phyloP scores from a whole-genome alignment of 202 grass and related monocot species.

The Eragrostis tef region DNA sequence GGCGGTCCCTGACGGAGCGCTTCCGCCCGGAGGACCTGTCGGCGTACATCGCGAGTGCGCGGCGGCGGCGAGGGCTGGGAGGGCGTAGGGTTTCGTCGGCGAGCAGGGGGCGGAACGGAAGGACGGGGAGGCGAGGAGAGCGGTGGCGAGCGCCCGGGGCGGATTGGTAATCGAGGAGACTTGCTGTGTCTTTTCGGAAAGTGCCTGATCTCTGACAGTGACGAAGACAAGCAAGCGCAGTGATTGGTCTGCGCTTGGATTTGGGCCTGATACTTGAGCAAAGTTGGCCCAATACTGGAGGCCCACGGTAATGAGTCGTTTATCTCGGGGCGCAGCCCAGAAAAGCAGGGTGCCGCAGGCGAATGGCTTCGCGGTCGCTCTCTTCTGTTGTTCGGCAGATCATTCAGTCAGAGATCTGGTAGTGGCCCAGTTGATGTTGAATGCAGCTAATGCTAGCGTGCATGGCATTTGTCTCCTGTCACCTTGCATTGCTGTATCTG shows the following conservation, averaged over 20 bases:
- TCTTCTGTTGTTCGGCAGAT: too few species aligned
- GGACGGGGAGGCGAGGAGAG: neutral
- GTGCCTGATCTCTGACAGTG: neutral
- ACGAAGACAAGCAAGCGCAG: neutral
- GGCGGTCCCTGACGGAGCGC: slow-evolving; percentile 68
- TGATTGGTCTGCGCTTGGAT: too few species aligned
- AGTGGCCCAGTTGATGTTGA: too few species aligned
- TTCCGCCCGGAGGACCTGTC: slow-evolving; percentile 54
- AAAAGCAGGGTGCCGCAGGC: neutral
- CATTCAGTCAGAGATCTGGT: too few species aligned
- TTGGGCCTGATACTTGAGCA: neutral
- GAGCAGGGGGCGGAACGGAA: neutral
- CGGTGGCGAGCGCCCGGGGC: slow-evolving; percentile 14
- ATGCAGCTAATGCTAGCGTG: too few species aligned
- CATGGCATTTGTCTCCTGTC: too few species aligned
- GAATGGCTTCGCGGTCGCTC: neutral
- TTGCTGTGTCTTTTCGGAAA: slow-evolving; percentile 4
- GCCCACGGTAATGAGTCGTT: neutral
- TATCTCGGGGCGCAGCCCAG: too few species aligned
- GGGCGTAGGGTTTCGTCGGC: slow-evolving; percentile 55
- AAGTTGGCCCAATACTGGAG: neutral
- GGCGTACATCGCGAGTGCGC: slow-evolving; percentile 54
- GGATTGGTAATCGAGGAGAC: slow-evolving; percentile 19
- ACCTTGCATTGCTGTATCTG: too few species aligned
- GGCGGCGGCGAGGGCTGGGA: neutral